These are phyloP conservation scores for Fraxinus platypoda DNA, from an alignment of 305 asterid species.

Conservation along the genomic window DNA sequence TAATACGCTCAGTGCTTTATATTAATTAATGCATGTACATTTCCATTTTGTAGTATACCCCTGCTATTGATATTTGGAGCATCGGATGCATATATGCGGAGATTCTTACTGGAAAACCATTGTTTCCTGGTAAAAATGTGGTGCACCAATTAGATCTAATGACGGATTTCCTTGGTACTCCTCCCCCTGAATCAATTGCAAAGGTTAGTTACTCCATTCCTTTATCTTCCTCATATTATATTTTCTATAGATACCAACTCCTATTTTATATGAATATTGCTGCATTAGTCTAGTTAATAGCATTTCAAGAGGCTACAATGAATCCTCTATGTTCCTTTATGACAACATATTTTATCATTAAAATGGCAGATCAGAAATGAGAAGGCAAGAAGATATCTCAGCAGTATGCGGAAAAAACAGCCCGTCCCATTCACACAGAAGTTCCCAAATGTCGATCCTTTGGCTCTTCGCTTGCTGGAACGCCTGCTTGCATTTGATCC, in stretches of 20 bases:
- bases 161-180: conserved; percentile 78
- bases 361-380: conserved; percentile 93
- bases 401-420: conserved; percentile 85
- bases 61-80: conserved; percentile 85
- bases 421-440: conserved; percentile 78
- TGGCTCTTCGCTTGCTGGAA: conserved; percentile 79
- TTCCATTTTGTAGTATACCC: conserved; percentile 60
- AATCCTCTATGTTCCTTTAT: background rate
- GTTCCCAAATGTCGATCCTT: conserved; percentile 79
- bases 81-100: conserved; percentile 83
- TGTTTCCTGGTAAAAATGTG: conserved; percentile 79
- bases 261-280: background rate
- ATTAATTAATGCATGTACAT: conserved; percentile 1
- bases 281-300: background rate
- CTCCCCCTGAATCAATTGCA: conserved; percentile 70
- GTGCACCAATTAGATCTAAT: conserved; percentile 78
- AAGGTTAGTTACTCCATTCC: conserved; percentile 49
- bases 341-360: conserved; percentile 25
- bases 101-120: conserved; percentile 71
- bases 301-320: background rate
- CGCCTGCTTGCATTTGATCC: conserved; percentile 95
- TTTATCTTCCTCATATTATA: background rate
- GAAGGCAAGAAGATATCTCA: conserved; percentile 96
- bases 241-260: conserved; percentile 7
- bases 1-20: background rate